Base-by-base conservation (phyloP, 2,329 filamentous ascomycete genomes). In the Venturia aucupariae region DNA sequence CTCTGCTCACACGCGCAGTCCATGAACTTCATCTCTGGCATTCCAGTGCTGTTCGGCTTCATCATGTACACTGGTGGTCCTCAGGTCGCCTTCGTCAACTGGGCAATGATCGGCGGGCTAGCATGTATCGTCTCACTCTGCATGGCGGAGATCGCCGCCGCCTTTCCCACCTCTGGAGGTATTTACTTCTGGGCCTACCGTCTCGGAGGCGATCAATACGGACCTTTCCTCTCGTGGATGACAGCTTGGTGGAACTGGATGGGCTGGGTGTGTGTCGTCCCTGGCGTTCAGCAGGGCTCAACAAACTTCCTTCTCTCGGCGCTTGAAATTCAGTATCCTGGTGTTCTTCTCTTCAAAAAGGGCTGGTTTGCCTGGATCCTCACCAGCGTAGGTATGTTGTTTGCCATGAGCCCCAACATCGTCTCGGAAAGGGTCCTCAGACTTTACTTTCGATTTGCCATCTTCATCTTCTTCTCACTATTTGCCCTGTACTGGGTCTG, bases 191-290 rank as follows among this genome's bases (percentile, higher is more conserved):
- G 75, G 75, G 68, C 72, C 22, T 76, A 75, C 67, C 68, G 71
- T 24, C 70, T 77, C 2, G 75, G 75, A 27, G 75, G 75, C 27
- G 66, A 71, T 59, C 67, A 70, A 65, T 75, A 73, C 67, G 75
- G 75, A 2, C 75, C 75, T 0, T 72, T 77, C 62, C 70, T 77
- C 17, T 69, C 70, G 42, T 77, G 75, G 75, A 75, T 77, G 72
- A 76, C 75, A 30, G 75, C 73, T 4, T 77, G 75, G 75, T 77
- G 73, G 74, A 77, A 76, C 65, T 76, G 72, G 71, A 70, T 70
- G 15, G 73, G 73, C 32, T 75, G 73, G 74, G 63, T 74, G 32
- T 70, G 69, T 42, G 72, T 76, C n/a, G 74, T 77, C 0, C 76
- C 75, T 1, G 76, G 75, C 8, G 73, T 76, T 2, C 74, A 76